Percentiles rank a stretch among this genome's conserved stretches.
Conservation (phyloP, 2,329 filamentous ascomycete species). For the Xylaria sp. region DNA sequence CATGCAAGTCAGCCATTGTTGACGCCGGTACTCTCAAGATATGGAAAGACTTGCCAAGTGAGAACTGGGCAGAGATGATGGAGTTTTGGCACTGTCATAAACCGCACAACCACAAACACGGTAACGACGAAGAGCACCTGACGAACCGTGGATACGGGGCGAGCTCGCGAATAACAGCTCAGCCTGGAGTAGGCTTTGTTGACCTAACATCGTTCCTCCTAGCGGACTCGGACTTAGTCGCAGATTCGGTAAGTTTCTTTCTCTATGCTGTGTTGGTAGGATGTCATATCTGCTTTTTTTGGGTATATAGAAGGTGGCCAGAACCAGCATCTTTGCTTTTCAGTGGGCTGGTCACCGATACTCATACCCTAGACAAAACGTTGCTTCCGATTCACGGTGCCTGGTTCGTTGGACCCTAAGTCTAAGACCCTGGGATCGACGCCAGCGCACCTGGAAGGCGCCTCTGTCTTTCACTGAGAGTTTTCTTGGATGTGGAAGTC, state of each 20-base stretch:
- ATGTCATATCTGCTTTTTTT: conserved; percentile 22
- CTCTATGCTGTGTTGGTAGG: conserved; percentile 30
- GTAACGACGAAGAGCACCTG: conserved; percentile 56
- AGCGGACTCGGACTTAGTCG: conserved; percentile 70
- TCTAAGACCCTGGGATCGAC: conserved; percentile 52
- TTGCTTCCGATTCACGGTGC: conserved; percentile 49
- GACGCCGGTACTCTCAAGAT: conserved; percentile 54
- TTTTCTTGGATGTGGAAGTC: conserved; percentile 61
- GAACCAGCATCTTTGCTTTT: conserved; percentile 55
- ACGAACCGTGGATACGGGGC: conserved; percentile 84
- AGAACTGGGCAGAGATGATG: conserved; percentile 99
- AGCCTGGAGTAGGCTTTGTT: conserved; percentile 77
- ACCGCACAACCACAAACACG: conserved; percentile 63
- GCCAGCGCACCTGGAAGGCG: conserved; percentile 48
- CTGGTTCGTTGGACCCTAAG: conserved; percentile 36
- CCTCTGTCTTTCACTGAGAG: conserved; percentile 58
- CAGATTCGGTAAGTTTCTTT: conserved; percentile 54
- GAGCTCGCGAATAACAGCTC: conserved; percentile 76
- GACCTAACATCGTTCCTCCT: conserved; percentile 84
- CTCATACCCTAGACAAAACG: conserved; percentile 71
- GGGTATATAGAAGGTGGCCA: conserved; percentile 74
- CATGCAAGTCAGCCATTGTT: conserved; percentile 56
- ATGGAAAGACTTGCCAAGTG: conserved; percentile 96
- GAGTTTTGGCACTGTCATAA: conserved; percentile 99
- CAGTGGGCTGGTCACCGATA: conserved; percentile 74